Base-by-base conservation (phyloP, 1,284 basidiomycete genomes). In the Ganoderma multipileum region DNA sequence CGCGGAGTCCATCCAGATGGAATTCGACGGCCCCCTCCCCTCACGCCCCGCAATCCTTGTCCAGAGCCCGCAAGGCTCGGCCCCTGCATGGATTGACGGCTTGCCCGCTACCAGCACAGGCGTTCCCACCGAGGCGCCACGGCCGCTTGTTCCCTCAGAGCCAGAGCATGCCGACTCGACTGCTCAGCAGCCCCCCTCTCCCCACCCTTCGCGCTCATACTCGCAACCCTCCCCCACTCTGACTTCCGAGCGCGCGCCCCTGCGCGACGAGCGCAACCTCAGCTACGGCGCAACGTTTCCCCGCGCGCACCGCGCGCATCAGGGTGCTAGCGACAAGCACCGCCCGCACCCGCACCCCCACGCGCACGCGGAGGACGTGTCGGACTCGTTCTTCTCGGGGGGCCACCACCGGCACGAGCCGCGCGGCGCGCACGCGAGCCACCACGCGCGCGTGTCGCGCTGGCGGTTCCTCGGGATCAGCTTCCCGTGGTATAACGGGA, bases 351-450 rank as follows among this genome's bases (percentile, higher is more conserved):
- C 63, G 18, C 65, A 67, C 50, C n/a, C 44, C 42, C 68, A 57
- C 42, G 60, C 54, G 12, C 30, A 50, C 20, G 57, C 65, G 23
- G 42, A 68, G 23, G 47, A 68, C 47, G 23, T 26, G 3, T 52
- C 47, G 12, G 66, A 75, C 20, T 65, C 66, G 16, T 76, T 80
- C 63, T 78, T 80, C 64, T 67, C 75, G 9, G 77, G 77, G n/a
- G 74, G 83, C 14, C 85, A 86, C 57, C 84, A 86, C 70, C 76
- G 85, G 61, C 79, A 85, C 67, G 84, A 86, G 71, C 61, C 75
- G n/a, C 78, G 81, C 58, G 65, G 61, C 18, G 59, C 73, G 28
- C 84, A 86, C 65, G 72, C 68, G 0, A 65, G 67, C 6, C 85
- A 86, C 71, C 81, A 83, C 65, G 77, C 75, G 41, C 78, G 77